These are phyloP conservation scores for Solanum piurae DNA, from an alignment of 257 asterid species.

Conservation along the genomic window DNA sequence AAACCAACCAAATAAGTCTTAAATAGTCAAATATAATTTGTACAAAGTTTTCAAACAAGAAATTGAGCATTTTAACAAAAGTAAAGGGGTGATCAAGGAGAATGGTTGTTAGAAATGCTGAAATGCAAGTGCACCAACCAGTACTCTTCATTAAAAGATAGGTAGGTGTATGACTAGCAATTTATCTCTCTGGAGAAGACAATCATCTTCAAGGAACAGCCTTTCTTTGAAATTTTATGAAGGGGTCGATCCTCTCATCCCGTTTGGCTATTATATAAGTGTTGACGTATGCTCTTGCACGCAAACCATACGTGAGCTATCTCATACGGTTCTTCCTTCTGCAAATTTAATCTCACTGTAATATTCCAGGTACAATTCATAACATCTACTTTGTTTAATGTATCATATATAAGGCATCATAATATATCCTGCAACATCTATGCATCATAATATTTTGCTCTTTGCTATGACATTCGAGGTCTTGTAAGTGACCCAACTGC, in stretches of 20 bases:
- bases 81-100: too few species aligned
- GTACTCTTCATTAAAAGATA: neutral
- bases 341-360: too few species aligned
- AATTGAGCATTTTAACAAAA: too few species aligned
- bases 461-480: neutral
- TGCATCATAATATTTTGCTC: neutral
- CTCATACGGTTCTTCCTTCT: neutral
- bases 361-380: neutral
- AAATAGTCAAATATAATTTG: too few species aligned
- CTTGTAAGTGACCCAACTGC: neutral
- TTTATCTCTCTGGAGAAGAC: too few species aligned
- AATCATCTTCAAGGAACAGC: too few species aligned
- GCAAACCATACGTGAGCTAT: neutral
- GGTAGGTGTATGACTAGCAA: neutral
- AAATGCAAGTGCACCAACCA: too few species aligned
- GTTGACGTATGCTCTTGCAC: neutral
- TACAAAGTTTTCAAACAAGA: neutral
- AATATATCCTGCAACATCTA: neutral
- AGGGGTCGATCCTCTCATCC: neutral
- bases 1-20: too few species aligned
- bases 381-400: neutral
- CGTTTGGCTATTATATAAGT: neutral
- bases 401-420: neutral
- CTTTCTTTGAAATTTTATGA: neutral
- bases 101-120: too few species aligned